Conservation (phyloP, 2,329 filamentous ascomycete species). For the Fusarium beomiforme region DNA sequence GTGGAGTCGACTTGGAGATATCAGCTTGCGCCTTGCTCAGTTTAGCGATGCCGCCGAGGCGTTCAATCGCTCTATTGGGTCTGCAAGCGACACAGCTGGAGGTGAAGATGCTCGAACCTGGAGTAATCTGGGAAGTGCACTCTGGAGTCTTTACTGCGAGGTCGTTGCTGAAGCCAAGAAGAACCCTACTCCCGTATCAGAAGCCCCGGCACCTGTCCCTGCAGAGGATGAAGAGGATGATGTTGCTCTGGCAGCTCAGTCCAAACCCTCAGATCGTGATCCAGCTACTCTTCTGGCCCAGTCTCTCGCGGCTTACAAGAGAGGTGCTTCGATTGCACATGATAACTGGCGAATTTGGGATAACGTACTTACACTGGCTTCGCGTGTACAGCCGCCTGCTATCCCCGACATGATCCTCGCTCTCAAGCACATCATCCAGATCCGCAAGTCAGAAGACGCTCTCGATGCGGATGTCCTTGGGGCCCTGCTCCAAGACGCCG, state of each 20-base stretch:
- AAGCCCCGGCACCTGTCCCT: conserved; percentile 30
- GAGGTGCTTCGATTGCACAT: conserved; percentile 83
- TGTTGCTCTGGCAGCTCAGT: conserved; percentile 35
- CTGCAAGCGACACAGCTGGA: conserved; percentile 69
- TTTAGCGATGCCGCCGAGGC: conserved; percentile 85
- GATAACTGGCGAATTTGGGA: conserved; percentile 96
- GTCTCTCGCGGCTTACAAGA: conserved; percentile 85
- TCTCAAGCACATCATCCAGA: conserved; percentile 77
- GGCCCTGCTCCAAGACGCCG: conserved; percentile 76
- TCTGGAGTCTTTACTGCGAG: conserved; percentile 75
- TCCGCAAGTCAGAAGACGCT: conserved; percentile 81
- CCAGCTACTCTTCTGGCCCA: conserved; percentile 74
- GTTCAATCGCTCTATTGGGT: conserved; percentile 82
- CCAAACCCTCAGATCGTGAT: conserved; percentile 50
- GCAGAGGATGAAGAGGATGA: conserved; percentile 45
- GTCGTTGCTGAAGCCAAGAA: conserved; percentile 53
- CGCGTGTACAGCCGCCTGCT: conserved; percentile 78
- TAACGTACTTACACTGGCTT: conserved; percentile 89
- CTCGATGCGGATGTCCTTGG: conserved; percentile 79
- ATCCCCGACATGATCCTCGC: conserved; percentile 81
- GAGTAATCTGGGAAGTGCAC: conserved; percentile 90
- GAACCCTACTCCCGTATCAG: conserved; percentile 36
- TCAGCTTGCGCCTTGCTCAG: conserved; percentile 78
- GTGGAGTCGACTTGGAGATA: conserved; percentile 93
- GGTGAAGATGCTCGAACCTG: conserved; percentile 92